phyloP scores from a whole-genome alignment of 176 grass and related monocot species.

The Rhipidocladum racemiflorum region DNA sequence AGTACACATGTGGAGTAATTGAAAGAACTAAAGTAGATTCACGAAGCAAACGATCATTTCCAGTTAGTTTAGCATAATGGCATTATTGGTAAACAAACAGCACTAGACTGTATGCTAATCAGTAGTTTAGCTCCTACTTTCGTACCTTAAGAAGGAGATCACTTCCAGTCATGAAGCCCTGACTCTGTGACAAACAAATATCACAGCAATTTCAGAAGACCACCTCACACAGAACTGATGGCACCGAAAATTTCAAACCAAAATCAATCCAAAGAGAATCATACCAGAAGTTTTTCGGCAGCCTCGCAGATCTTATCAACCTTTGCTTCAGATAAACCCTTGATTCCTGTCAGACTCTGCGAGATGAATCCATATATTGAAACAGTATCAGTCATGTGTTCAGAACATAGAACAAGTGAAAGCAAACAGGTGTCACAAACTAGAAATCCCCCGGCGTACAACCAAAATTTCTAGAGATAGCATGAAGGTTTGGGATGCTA shows the following conservation, averaged over 20 bases:
- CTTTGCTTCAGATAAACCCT: constrained; percentile 91
- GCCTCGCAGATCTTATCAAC: constrained; percentile 91
- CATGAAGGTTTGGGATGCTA: not conserved
- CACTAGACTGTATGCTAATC: not conserved
- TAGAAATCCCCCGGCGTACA: not conserved
- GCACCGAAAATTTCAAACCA: not conserved
- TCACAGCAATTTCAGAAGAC: constrained; percentile 23
- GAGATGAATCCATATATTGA: not conserved
- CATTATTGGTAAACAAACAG: not conserved
- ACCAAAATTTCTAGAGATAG: not conserved
- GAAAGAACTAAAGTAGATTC: not conserved
- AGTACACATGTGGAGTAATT: not conserved
- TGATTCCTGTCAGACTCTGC: constrained; percentile 82
- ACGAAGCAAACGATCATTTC: no score
- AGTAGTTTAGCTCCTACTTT: constrained; percentile 3
- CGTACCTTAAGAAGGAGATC: constrained; percentile 78
- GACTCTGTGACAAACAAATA: constrained; percentile 45
- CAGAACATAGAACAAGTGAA: not conserved
- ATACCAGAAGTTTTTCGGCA: constrained; percentile 82
- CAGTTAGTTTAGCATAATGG: not conserved
- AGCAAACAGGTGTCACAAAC: not conserved
- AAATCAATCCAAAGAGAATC: constrained; percentile 19
- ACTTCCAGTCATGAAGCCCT: constrained; percentile 74
- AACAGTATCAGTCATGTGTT: not conserved
- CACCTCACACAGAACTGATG: not conserved